Base-by-base conservation (phyloP, 2,329 filamentous ascomycete species). In the Curvularia eragrostidis region DNA sequence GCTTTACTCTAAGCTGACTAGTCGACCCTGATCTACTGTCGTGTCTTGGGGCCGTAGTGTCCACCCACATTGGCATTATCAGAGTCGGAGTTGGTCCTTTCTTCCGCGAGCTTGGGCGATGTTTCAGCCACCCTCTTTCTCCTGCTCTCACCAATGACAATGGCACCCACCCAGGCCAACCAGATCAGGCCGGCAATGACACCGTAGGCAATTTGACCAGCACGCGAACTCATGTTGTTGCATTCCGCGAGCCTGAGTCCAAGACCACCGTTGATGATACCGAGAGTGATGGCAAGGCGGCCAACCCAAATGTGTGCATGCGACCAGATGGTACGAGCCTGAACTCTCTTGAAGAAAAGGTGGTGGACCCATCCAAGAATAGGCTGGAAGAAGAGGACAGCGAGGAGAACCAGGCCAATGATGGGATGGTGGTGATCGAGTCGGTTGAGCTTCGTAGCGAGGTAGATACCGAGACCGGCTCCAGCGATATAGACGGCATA, bases 211-310 rank as follows among this genome's bases (percentile, higher is more conserved):
- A 85, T 82, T 48, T 70, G 71, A 1, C 72, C 72, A 6, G 59
- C 48, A 19, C 38, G 63, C 0, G 68, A 69, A n/a, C 74, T 74
- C 21, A 78, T 74, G 18, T 42, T 64, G 1, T 65, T 66, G 19
- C 73, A 73, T 18, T 79, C 75, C 2, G 82, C 80, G 18, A 84
- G 72, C 56, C 75, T 71, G 36, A 86, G 78, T 0, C 84, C 84
- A 1, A 86, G 70, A 0, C 84, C 84, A n/a, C 82, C 84, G 65
- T 86, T 86, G 68, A 86, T 77, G 54, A 85, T 82, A 3, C 82
- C 84, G 0, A 86, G 71, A 0, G 79, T 75, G 12, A 87, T 79
- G 21, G 81, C 75, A 26, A 76, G 63, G 4, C 84, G 78, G 18
- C 84, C 84, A 24, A 85, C 65, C 84, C 84, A 87, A 47, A 85